Evolutionary conservation across 169 alveolate genomes (phyloP), one percentile per base, ranked within the genome.

Genomic region (Cryptosporidium ubiquitum): DNA sequence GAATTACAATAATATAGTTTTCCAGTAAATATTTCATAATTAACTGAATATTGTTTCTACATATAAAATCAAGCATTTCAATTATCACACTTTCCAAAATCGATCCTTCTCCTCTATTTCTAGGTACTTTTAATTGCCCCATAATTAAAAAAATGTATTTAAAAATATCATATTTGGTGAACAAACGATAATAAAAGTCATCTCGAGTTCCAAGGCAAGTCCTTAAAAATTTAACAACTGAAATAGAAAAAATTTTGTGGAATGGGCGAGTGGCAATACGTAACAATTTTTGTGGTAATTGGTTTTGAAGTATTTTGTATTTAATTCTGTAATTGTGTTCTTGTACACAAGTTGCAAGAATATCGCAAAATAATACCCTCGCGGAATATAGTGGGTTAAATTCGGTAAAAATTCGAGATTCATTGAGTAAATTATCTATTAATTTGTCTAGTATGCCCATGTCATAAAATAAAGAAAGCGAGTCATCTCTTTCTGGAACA

Each of bases 401-500:
- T 33, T 39, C 33, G 33, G 44, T 49, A 33, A 20, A 68, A 31
- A 69, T 85, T 20, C 51, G 79, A 18, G 89, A 64, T 31, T 84
- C 70, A 5, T 70, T 69, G 44, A 86, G 91, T 16, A 91, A 35
- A 42, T 47, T 68, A n/a, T 92, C 92, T 9, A 92, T 37, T 37
- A 93, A 69, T 37, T 64, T 68, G 84, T 93, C 95, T 66, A 93
- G 70, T 29, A 93, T 94, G 2, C 95, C 95, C 69, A 91, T 92
- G 51, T 93, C 95, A 70, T 93, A 93, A 70, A 93, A 93, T 44
- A 93, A 44, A 49, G 93, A 85, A n/a, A 94, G 91, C 23, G 93
- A 91, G 52, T 93, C 95, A 57, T 93, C 95, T 84, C 92, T 92
- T 60, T 93, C 95, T 26, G 95, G 95, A 69, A 92, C 85, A 40